A percentile compares a stretch with the other conserved stretches of the same genome.
Conservation (phyloP, 1,284 basidiomycete genomes). For the Pseudozyma hubeiensis region DNA sequence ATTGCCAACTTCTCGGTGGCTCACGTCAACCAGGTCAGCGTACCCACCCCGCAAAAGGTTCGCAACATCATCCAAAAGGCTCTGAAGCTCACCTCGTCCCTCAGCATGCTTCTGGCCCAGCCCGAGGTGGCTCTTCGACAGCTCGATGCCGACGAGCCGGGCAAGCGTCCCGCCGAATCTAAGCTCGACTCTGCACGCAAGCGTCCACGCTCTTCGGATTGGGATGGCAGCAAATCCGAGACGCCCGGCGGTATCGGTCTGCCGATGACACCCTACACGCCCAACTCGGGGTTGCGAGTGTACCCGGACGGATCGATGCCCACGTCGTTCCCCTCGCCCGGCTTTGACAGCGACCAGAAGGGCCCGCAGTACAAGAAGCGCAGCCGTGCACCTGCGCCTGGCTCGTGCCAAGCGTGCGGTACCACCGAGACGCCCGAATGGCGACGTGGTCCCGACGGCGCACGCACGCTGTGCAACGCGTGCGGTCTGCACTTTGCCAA, state of each 20-base stretch:
- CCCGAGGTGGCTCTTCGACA: constrained; percentile 50
- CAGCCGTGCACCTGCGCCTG: constrained; percentile 65
- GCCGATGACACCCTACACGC: constrained; percentile 26
- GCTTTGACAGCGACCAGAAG: constrained; percentile 36
- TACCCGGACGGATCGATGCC: constrained; percentile 46
- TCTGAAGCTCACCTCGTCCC: constrained; percentile 55
- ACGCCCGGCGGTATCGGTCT: constrained; percentile 5
- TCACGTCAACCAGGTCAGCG: constrained; percentile 45
- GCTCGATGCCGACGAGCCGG: constrained; percentile 40
- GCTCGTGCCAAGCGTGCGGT: constrained; percentile 61
- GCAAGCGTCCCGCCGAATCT: constrained; percentile 41
- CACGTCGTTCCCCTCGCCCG: constrained; percentile 42
- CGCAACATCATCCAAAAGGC: constrained; percentile 48
- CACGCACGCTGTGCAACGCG: constrained; percentile 67
- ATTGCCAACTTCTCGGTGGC: constrained; percentile 55
- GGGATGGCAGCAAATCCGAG: constrained; percentile 26
- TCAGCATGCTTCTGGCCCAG: constrained; percentile 49
- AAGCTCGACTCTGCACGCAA: constrained; percentile 50
- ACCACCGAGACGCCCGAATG: constrained; percentile 65
- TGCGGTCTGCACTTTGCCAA: constrained; percentile 63
- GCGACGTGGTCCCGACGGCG: constrained; percentile 65
- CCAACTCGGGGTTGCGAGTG: constrained; percentile 25
- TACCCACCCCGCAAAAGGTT: constrained; percentile 45
- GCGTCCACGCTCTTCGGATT: constrained; percentile 45
- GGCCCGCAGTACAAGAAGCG: constrained; percentile 65